Percentiles rank a stretch among this genome's conserved stretches.
Evolutionary conservation across 2,329 filamentous ascomycete genomes (phyloP).

Genomic region (Neofusicoccum ribis): DNA sequence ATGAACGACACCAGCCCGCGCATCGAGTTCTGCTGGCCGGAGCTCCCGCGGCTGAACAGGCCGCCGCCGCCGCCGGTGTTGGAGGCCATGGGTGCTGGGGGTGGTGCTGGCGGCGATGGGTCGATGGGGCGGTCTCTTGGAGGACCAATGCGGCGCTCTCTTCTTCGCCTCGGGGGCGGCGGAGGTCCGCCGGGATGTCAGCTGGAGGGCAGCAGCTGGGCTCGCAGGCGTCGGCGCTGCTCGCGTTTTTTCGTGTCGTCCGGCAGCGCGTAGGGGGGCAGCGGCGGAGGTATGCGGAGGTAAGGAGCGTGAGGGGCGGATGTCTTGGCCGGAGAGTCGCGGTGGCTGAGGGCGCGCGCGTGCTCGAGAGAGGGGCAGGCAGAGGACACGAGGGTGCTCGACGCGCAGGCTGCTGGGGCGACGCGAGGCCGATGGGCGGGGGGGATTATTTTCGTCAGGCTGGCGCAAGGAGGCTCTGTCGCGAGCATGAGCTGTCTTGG

Average conservation of each 20-base stretch:
- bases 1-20: conserved; percentile 87
- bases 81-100: conserved; percentile 36
- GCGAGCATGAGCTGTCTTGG: conserved; percentile 14
- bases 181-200: conserved; percentile 9
- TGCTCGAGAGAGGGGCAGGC: not conserved
- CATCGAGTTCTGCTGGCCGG: conserved; percentile 44
- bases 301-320: conserved; percentile 23
- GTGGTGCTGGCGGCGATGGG: not conserved
- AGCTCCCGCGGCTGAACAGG: conserved; percentile 43
- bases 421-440: conserved; percentile 12
- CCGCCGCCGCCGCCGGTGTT: conserved; percentile 36
- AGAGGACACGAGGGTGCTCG: not conserved
- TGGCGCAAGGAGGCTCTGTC: conserved; percentile 17
- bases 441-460: conserved; percentile 17
- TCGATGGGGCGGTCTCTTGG: not conserved
- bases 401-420: conserved; percentile 3
- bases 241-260: not conserved
- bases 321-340: conserved; percentile 4
- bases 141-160: conserved; percentile 3
- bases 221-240: not conserved
- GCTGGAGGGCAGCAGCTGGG: not conserved
- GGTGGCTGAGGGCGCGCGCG: not conserved
- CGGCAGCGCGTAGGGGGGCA: conserved; percentile 23
- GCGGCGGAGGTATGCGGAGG: conserved; percentile 25
- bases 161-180: conserved; percentile 18